Conservation (phyloP, 2,329 filamentous ascomycete genomes). For the Monilinia fructigena region DNA sequence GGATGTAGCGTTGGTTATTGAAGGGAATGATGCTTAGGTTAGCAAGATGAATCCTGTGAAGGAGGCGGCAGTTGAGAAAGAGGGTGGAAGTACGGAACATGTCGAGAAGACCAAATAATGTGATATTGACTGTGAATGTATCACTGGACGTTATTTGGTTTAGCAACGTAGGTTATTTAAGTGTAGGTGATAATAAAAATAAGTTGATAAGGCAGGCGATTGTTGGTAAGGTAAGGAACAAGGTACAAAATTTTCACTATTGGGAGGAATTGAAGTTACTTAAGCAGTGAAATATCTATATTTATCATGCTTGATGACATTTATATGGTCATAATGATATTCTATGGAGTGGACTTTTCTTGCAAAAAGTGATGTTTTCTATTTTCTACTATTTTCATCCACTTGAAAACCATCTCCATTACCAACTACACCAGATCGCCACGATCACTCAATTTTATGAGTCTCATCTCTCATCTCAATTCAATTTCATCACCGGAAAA, state of each 20-base stretch:
- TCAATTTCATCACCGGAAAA: not conserved
- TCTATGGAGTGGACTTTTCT: not conserved
- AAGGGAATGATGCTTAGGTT: conserved; percentile 55
- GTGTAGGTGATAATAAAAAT: not conserved
- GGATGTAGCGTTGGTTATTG: conserved; percentile 58
- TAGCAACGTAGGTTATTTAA: not conserved
- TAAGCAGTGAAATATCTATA: too few species aligned
- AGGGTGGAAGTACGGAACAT: conserved; percentile 20
- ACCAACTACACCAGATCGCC: not conserved
- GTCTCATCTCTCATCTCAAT: not conserved
- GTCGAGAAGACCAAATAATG: conserved; percentile 19
- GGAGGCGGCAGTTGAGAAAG: conserved; percentile 25
- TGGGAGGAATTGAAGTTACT: too few species aligned
- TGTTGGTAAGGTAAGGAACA: too few species aligned
- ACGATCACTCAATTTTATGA: not conserved
- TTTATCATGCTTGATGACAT: too few species aligned
- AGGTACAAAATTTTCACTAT: too few species aligned
- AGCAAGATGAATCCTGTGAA: conserved; percentile 24
- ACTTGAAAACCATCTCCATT: not conserved
- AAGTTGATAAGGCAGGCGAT: too few species aligned
- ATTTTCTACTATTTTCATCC: not conserved
- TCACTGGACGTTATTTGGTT: not conserved
- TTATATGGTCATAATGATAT: not conserved
- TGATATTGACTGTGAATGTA: not conserved
- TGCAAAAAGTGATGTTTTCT: not conserved